Base-by-base conservation (phyloP, 495 filamentous ascomycete species). In the Penicillium egyptiacum region DNA sequence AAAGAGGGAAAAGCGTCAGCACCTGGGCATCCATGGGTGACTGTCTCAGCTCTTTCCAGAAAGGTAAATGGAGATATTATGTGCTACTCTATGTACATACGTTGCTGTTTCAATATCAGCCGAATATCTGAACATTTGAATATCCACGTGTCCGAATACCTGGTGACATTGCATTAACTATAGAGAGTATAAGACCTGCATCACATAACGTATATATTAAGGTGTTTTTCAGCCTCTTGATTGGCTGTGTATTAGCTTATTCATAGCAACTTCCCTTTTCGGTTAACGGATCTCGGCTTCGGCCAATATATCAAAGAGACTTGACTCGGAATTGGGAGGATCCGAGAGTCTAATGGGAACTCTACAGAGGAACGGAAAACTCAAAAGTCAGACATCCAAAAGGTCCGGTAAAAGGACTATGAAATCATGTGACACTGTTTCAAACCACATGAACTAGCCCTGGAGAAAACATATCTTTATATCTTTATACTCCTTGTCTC, bases 231-330 rank as follows among this genome's bases (percentile, higher is more conserved):
- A 8, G n/a, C 16, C n/a, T 39, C 6, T 9, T 17, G 35, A 39
- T 39, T 39, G 35, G 35, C 35, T 17, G 35, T 11, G 35, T 17
- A 9, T n/a, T 6, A 17, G 7, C 35, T 35, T 39, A 17, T 39
- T 17, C 16, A 37, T 39, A 39, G 35, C 35, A 39, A 39, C 23
- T 25, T 46, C 44, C 44, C 23, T 11, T 26, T 46, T 8, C 6
- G 23, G 44, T 28, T 7, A 46, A 39, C 57, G 61, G 61, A 54
- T 47, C 25, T 50, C 50, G 55, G 17, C 19, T 33, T 33, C 30
- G 30, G 30, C 30, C 30, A 33, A 33, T 33, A 33, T 33, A 33
- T n/a, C n/a, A 26, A 8, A 37, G 0, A 8, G 25, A 26, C 26
- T 17, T 39, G n/a, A 8, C 16, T 39, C 35, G 35, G 35, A 39